Conservation (phyloP, 75 land plant genomes). For the Pinus tabuliformis region DNA sequence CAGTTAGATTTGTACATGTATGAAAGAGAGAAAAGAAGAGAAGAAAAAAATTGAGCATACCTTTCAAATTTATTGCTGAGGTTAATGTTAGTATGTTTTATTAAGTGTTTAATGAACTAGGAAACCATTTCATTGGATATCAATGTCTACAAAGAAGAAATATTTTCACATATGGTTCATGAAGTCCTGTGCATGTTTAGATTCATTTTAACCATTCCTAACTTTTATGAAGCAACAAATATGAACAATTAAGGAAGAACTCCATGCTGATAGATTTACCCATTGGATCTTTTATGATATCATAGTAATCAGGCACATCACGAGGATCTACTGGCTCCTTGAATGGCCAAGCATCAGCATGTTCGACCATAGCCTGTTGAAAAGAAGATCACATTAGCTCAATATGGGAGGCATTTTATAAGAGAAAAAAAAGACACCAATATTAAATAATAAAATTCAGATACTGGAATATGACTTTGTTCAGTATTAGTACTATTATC, state of each 20-base stretch:
- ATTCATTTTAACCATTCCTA: not conserved
- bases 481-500: not conserved
- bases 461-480: not conserved
- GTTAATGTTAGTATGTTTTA: no score
- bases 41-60: no score
- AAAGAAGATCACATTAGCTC: not conserved
- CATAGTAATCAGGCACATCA: slow-evolving; percentile 99
- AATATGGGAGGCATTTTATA: not conserved
- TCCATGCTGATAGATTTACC: slow-evolving; percentile 36
- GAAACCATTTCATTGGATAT: not conserved
- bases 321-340: slow-evolving; percentile 95
- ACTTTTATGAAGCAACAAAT: not conserved
- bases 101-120: not conserved
- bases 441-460: not conserved
- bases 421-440: not conserved
- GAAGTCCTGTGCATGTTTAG: not conserved
- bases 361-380: slow-evolving; percentile 74
- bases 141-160: not conserved
- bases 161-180: not conserved
- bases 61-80: no score
- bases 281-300: slow-evolving; percentile 97
- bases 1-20: no score
- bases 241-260: no score
- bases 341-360: slow-evolving; percentile 98
- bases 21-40: no score